phyloP scores from a whole-genome alignment of 139 green algal genomes.

The Tetratostichococcus sp. region DNA sequence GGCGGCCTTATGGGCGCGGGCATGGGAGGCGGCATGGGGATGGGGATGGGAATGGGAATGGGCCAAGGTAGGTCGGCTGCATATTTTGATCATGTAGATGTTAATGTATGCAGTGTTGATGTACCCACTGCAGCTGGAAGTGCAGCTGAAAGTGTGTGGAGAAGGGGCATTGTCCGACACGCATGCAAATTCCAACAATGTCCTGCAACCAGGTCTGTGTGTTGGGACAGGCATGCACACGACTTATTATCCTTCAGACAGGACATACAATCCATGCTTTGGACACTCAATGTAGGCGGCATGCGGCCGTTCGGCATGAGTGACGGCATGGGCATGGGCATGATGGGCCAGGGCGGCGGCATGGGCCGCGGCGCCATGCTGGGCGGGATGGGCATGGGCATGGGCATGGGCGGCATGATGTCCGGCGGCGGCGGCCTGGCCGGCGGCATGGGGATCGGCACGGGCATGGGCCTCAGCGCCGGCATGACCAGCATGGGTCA shows the following conservation, averaged over 20 bases:
- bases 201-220: no score
- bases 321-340: background rate
- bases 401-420: conserved; percentile 5
- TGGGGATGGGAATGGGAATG: no score
- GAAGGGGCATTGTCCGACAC: no score
- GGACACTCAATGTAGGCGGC: background rate
- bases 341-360: background rate
- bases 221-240: no score
- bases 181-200: no score
- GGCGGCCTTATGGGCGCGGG: background rate
- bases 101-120: no score
- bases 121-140: no score
- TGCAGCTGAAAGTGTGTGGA: no score
- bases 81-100: no score
- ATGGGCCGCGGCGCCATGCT: background rate
- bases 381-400: conserved; percentile 1
- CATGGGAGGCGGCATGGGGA: background rate
- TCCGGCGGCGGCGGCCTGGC: background rate
- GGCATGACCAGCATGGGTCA: background rate
- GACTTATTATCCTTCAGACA: no score
- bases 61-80: no score
- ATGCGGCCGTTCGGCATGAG: background rate
- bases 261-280: no score
- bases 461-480: background rate
- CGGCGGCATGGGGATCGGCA: conserved; percentile 15